These are phyloP conservation scores for Paraphaeosphaeria sporulosa DNA, from an alignment of 2,329 filamentous ascomycete species.

Conservation along the genomic window DNA sequence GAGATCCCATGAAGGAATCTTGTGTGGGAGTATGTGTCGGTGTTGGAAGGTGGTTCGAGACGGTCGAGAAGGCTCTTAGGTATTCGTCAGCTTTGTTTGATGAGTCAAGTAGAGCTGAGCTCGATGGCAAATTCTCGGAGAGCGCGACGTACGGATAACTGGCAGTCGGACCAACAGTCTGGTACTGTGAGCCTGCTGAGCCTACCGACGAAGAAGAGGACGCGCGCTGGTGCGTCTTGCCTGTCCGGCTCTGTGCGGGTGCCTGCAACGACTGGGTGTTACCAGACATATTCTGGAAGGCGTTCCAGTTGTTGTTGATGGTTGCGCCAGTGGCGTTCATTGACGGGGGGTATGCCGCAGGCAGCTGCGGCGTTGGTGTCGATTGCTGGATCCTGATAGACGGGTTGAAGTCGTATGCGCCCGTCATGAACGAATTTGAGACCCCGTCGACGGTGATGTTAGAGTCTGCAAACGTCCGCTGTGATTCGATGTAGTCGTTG, in stretches of 20 bases:
- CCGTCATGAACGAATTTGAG: conserved; percentile 43
- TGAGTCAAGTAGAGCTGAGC: conserved; percentile 46
- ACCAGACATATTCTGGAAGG: conserved; percentile 40
- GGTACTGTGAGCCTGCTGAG: conserved; percentile 47
- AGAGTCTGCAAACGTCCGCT: conserved; percentile 34
- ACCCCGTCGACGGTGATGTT: conserved; percentile 21
- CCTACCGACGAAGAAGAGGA: conserved; percentile 50
- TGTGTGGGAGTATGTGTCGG: conserved; percentile 63
- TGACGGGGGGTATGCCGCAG: conserved; percentile 36
- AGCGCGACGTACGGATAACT: conserved; percentile 55
- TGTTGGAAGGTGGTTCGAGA: conserved; percentile 58
- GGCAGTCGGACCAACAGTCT: conserved; percentile 35
- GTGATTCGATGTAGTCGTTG: conserved; percentile 48
- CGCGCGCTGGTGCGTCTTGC: conserved; percentile 46
- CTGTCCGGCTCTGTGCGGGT: conserved; percentile 35
- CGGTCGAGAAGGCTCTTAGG: conserved; percentile 54
- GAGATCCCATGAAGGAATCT: conserved; percentile 57
- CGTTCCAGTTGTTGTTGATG: conserved; percentile 42
- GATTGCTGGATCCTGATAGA: conserved; percentile 52
- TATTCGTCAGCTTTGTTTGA: conserved; percentile 44
- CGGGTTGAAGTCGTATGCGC: conserved; percentile 46
- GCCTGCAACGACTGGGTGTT: conserved; percentile 42
- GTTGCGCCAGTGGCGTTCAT: conserved; percentile 39
- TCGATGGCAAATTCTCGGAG: conserved; percentile 53
- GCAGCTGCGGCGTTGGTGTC: conserved; percentile 47